Base-by-base conservation (phyloP, 306 rosid genomes). In the Fragaria vesca region DNA sequence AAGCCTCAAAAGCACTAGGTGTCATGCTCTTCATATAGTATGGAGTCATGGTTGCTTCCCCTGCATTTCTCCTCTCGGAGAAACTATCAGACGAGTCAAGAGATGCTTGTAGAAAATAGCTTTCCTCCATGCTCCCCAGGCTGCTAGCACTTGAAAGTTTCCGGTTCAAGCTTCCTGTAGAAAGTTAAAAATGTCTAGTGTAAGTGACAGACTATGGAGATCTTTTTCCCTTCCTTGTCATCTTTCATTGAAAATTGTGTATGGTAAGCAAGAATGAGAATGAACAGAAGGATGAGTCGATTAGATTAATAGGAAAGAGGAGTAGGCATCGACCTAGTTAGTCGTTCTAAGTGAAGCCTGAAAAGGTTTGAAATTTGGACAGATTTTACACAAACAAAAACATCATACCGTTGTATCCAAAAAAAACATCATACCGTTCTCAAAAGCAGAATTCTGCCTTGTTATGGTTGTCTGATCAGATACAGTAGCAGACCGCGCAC, bases 11-110 rank as follows among this genome's bases (percentile, higher is more conserved):
- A 79, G 99, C 75, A 85, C 94, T 91, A 75, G 96, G 86, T 17
- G 97, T 90, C 97, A 93, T 91, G 89, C 96, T 96, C 87, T 90
- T 96, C 91, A 96, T 86, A 82, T 91, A 91, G 89, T 90, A 96
- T n/a, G 96, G 94, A 78, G 89, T 88, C 94, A 91, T 84, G 79
- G 86, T 78, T 80, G 87, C 76, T 77, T 93, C 97, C 78, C 91
- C 96, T 34, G 81, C 80, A 82, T 82, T 87, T 88, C 93, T 93
- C 76, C 93, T 89, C 52, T 91, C 98, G 20, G 90, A 88, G 60
- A 83, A 77, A 83, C 85, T 84, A 81, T 87, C 93, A 12, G 97
- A 91, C 46, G 97, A 90, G 80, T 89, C 98, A 85, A 96, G 85
- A 67, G 99, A 96, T 79, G 97, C 97, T 88, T 91, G 99, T 80